A percentile compares a stretch with the other conserved stretches of the same genome.
These are phyloP conservation scores for Fusarium bactridioides DNA, from an alignment of 2,329 filamentous ascomycete species.

Conservation along the genomic window DNA sequence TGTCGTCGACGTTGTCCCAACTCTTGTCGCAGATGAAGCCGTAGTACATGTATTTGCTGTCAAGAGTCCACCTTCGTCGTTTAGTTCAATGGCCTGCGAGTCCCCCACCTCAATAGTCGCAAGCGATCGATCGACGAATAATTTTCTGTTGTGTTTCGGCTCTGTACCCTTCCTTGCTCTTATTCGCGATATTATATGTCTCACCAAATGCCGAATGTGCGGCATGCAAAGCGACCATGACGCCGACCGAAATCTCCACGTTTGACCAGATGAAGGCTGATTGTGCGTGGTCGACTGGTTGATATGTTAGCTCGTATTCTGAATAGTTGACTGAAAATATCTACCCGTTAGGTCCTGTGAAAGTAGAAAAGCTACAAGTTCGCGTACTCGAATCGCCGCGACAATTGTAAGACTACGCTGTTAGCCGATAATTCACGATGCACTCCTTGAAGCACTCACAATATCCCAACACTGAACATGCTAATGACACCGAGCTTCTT, in stretches of 20 bases:
- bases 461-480: conserved; percentile 26
- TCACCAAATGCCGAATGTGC: conserved; percentile 7
- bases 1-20: neutral
- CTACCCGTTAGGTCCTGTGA: conserved; percentile 6
- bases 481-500: conserved; percentile 23
- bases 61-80: neutral
- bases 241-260: conserved; percentile 10
- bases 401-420: conserved; percentile 1
- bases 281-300: neutral
- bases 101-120: neutral
- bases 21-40: neutral
- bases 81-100: neutral
- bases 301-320: neutral
- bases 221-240: conserved; percentile 30
- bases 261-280: conserved; percentile 11
- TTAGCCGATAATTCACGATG: neutral
- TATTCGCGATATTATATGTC: neutral
- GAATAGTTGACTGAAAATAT: fast-evolving
- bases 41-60: neutral
- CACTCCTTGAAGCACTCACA: neutral
- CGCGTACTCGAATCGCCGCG: neutral
- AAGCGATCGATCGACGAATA: conserved; percentile 22
- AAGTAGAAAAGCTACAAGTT: neutral
- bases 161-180: neutral
- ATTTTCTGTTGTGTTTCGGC: neutral